Evolutionary conservation across 805 yeast species (phyloP).

Genomic region (Candida tallmaniae): DNA sequence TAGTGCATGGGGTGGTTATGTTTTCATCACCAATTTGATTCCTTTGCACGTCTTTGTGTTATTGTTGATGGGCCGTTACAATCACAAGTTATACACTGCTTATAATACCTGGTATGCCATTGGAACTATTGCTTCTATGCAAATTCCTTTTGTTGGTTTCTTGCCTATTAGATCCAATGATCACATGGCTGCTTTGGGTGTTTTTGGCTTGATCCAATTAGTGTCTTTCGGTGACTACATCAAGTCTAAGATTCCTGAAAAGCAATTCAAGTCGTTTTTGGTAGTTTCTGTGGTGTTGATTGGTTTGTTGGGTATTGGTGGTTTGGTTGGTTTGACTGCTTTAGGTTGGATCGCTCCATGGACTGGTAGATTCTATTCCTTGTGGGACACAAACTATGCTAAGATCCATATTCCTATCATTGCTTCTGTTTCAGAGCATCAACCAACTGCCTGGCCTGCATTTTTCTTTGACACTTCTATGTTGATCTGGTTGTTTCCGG

Average conservation of each 20-base stretch:
- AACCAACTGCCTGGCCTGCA: conserved; percentile 99
- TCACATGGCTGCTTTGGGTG: conserved; percentile 98
- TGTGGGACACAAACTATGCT: conserved; percentile 98
- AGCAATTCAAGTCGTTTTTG: conserved; percentile 69
- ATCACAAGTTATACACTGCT: conserved; percentile 76
- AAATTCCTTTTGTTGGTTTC: conserved; percentile 97
- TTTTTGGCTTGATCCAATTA: conserved; percentile 90
- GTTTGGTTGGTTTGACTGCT: conserved; percentile 75
- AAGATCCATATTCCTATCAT: conserved; percentile 97
- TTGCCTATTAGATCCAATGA: conserved; percentile 95
- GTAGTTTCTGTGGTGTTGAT: conserved; percentile 54
- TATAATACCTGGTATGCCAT: conserved; percentile 96
- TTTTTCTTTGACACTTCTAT: conserved; percentile 92
- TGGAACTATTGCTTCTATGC: conserved; percentile 99
- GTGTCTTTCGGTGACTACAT: conserved; percentile 83
- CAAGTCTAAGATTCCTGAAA: conserved; percentile 64
- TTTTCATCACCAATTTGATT: conserved; percentile 94
- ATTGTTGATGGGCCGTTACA: conserved; percentile 91
- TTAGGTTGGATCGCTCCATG: conserved; percentile 97
- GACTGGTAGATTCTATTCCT: conserved; percentile 98
- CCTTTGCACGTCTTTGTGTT: conserved; percentile 92
- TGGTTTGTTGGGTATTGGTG: conserved; percentile 60
- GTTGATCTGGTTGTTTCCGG: conserved; percentile 97
- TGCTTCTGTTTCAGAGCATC: conserved; percentile 98
- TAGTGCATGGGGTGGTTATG: conserved; percentile 99